Percentiles rank a stretch among this genome's conserved stretches.
phyloP scores from a whole-genome alignment of 1,139 yeast species.

The Taphrina pruni region DNA sequence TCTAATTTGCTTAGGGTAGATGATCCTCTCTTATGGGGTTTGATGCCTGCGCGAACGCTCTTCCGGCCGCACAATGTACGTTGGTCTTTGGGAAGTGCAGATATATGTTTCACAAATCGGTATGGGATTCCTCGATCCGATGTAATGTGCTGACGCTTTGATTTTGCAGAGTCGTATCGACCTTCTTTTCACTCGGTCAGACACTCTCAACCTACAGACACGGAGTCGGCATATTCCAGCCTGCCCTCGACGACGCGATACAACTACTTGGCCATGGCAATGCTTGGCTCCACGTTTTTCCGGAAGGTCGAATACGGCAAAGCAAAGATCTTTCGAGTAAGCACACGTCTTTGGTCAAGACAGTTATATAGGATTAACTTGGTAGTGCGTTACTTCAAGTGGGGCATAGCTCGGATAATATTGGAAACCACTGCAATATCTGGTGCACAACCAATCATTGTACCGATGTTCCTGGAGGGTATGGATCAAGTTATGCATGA shows the following conservation, averaged over 20 bases:
- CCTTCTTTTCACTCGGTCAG: conserved; percentile 84
- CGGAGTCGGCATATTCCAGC: conserved; percentile 93
- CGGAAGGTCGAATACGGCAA: conserved; percentile 93
- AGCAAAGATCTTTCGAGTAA: conserved; percentile 59
- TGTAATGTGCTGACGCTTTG: neutral
- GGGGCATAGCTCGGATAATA: conserved; percentile 89
- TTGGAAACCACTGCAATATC: conserved; percentile 58
- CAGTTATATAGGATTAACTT: conserved; percentile 46
- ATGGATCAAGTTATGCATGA: conserved; percentile 90
- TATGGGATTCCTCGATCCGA: conserved; percentile 46
- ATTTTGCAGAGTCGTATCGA: conserved; percentile 44
- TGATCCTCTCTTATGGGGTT: conserved; percentile 90
- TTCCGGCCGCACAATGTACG: conserved; percentile 70
- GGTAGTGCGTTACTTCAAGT: conserved; percentile 89
- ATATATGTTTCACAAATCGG: conserved; percentile 76
- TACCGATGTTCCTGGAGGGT: conserved; percentile 88
- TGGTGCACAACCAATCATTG: conserved; percentile 67
- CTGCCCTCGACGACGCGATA: conserved; percentile 87
- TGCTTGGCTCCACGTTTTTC: conserved; percentile 89
- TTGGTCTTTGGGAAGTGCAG: conserved; percentile 95
- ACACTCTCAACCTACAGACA: conserved; percentile 83
- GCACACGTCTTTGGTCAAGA: neutral
- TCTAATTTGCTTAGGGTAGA: conserved; percentile 58
- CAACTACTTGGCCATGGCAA: conserved; percentile 65
- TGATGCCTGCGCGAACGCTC: conserved; percentile 75